These are phyloP conservation scores for Penicillium cinerascens DNA, from an alignment of 495 filamentous ascomycete species.

Conservation along the genomic window DNA sequence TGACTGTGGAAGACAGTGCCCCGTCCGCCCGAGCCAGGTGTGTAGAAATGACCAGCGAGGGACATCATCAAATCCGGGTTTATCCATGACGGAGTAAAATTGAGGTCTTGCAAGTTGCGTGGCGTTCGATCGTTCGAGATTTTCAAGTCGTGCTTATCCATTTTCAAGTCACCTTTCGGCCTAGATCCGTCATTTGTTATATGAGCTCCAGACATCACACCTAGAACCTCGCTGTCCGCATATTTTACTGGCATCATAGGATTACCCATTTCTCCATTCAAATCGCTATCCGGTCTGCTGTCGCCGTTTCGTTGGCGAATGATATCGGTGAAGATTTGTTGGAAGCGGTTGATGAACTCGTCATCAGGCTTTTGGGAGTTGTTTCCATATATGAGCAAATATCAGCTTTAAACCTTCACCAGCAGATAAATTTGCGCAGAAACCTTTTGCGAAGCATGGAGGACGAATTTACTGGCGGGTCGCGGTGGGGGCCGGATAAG, in stretches of 20 bases:
- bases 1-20: conserved; percentile 78
- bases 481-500: conserved; percentile 1
- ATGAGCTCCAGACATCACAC: conserved; percentile 5
- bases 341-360: conserved; percentile 80
- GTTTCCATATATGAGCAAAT: too few relatives aligned
- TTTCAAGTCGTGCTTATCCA: conserved; percentile 58
- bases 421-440: too few relatives aligned
- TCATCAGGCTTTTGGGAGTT: conserved; percentile 84
- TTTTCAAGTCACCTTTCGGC: conserved; percentile 26
- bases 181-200: conserved; percentile 2
- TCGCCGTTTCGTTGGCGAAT: conserved; percentile 29
- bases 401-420: too few relatives aligned
- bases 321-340: conserved; percentile 71
- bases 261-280: too few relatives aligned
- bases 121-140: conserved; percentile 70
- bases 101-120: conserved; percentile 71
- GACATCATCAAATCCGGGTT: conserved; percentile 75
- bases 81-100: conserved; percentile 82
- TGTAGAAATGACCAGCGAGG: conserved; percentile 85
- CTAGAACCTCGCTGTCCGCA: not conserved
- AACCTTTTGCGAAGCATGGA: conserved; percentile 26
- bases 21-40: conserved; percentile 77
- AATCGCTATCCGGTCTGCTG: not conserved
- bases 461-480: conserved; percentile 1
- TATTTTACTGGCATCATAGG: conserved; percentile 30